Evolutionary conservation across 768 basidiomycete species (phyloP).

Genomic region (Pulveroboletus frians): DNA sequence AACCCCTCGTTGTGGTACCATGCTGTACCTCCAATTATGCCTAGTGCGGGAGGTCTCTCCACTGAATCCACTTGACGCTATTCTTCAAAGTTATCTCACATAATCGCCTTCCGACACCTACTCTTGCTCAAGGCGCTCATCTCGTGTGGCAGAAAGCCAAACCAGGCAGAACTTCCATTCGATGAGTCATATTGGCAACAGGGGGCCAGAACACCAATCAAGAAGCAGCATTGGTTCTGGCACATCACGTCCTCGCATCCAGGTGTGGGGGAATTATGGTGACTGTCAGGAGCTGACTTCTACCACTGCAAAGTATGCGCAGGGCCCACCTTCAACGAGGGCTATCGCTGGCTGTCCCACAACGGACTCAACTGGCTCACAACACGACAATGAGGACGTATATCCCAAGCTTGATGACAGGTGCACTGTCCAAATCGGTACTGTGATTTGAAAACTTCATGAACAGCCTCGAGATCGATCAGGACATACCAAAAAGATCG

Average conservation of each 20-base stretch:
- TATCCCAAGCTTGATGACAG: neutral
- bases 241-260: neutral
- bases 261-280: neutral
- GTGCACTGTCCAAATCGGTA: neutral
- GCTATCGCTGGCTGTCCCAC: too few relatives aligned
- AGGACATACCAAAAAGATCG: neutral
- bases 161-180: slow-evolving; percentile 2
- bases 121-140: neutral
- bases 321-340: too few relatives aligned
- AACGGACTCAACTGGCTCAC: neutral
- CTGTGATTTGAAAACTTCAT: slow-evolving; percentile 5
- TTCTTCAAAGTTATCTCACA: too few relatives aligned
- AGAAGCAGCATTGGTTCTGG: neutral
- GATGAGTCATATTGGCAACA: neutral
- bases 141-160: neutral
- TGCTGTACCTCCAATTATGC: neutral
- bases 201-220: slow-evolving; percentile 8
- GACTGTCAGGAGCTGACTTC: neutral
- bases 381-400: too few relatives aligned
- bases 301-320: neutral
- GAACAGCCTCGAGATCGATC: slow-evolving; percentile 12
- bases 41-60: neutral
- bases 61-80: too few relatives aligned
- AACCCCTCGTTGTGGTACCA: neutral
- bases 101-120: neutral